A percentile compares a stretch with the other conserved stretches of the same genome.
These are phyloP conservation scores for Fusarium sp. DNA, from an alignment of 2,329 filamentous ascomycete genomes.

Conservation along the genomic window DNA sequence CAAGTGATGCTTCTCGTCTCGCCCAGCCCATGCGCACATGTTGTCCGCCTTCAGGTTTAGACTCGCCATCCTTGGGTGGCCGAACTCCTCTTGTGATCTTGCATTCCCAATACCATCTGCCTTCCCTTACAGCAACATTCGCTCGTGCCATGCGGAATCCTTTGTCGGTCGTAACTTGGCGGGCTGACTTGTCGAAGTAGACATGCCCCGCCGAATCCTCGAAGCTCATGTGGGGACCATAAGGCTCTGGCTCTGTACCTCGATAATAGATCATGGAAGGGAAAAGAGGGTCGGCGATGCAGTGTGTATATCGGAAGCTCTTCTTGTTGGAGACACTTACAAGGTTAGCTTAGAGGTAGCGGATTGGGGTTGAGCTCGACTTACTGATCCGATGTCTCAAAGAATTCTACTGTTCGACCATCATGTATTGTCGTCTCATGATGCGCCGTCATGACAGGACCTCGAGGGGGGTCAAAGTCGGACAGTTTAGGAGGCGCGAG, in stretches of 20 bases:
- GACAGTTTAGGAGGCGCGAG: conserved; percentile 72
- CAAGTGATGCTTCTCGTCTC: conserved; percentile 82
- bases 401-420: conserved; percentile 68
- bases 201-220: conserved; percentile 91
- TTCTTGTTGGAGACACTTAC: conserved; percentile 73
- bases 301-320: conserved; percentile 89
- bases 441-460: conserved; percentile 69
- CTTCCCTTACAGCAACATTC: conserved; percentile 91
- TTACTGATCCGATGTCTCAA: conserved; percentile 75
- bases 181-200: conserved; percentile 81
- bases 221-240: conserved; percentile 87
- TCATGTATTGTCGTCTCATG: conserved; percentile 65
- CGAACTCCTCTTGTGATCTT: conserved; percentile 83
- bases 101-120: conserved; percentile 94
- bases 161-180: conserved; percentile 88
- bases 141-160: conserved; percentile 92
- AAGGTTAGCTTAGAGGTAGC: conserved; percentile 12
- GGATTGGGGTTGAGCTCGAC: conserved; percentile 45
- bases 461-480: conserved; percentile 72
- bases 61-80: conserved; percentile 56
- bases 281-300: conserved; percentile 89
- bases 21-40: conserved; percentile 91
- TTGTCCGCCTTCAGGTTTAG: conserved; percentile 64
- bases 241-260: conserved; percentile 87
- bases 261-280: conserved; percentile 90